phyloP scores from a whole-genome alignment of 305 asterid genomes.

The Plantago coronopus region DNA sequence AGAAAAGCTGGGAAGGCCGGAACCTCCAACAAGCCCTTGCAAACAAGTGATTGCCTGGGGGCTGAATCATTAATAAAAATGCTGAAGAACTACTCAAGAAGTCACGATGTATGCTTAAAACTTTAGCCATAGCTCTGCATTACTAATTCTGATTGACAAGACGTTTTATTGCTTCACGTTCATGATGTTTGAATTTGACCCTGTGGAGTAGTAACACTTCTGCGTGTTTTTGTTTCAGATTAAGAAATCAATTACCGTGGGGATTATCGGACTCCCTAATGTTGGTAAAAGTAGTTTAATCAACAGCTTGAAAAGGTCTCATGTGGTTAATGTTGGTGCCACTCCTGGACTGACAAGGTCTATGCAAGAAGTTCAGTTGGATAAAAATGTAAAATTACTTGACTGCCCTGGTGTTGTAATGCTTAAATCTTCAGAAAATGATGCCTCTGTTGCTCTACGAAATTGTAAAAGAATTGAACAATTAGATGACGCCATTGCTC shows the following conservation, averaged over 20 bases:
- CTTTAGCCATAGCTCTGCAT: background rate
- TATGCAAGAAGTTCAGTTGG: constrained; percentile 66
- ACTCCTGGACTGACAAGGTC: constrained; percentile 63
- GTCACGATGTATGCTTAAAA: constrained; percentile 53
- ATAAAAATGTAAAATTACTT: constrained; percentile 73
- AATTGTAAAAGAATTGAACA: constrained; percentile 96
- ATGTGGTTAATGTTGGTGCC: constrained; percentile 54
- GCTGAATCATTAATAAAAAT: constrained; percentile 55
- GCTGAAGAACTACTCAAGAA: constrained; percentile 87
- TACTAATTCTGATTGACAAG: background rate
- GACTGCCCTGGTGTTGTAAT: constrained; percentile 96
- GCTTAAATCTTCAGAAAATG: constrained; percentile 72
- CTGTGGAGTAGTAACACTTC: constrained; percentile 8
- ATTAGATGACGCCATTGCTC: constrained; percentile 76
- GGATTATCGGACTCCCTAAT: constrained; percentile 56
- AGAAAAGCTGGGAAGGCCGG: constrained; percentile 37
- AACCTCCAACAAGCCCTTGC: constrained; percentile 33
- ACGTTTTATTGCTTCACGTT: too few species aligned
- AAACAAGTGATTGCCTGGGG: constrained; percentile 89
- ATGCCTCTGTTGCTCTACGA: constrained; percentile 77
- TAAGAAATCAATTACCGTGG: constrained; percentile 62
- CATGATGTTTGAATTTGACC: background rate
- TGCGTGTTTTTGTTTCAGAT: constrained; percentile 37
- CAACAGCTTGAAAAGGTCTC: constrained; percentile 58
- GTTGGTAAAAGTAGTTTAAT: constrained; percentile 65